phyloP scores from a whole-genome alignment of 352 stramenopile species.

The Pythium sp. region DNA sequence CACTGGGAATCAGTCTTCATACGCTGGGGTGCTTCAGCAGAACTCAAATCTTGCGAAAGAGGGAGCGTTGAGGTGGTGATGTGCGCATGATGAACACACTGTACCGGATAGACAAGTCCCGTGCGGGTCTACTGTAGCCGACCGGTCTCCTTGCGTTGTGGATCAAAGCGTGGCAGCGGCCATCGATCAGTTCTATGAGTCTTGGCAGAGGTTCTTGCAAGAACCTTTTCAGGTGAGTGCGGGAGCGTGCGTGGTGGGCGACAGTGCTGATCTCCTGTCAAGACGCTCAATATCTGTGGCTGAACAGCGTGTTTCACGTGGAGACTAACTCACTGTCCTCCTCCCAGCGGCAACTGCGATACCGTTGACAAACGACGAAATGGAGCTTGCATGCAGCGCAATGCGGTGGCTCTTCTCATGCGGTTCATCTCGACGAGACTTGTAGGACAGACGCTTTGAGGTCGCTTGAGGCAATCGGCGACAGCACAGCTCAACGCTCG shows the following conservation, averaged over 20 bases:
- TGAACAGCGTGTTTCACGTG: neutral
- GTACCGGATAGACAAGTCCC: neutral
- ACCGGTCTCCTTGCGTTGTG: neutral
- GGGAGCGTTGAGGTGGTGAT: neutral
- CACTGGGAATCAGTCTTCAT: neutral
- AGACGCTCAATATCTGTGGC: neutral
- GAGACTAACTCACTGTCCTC: neutral
- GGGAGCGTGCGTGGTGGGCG: neutral
- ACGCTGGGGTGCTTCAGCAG: neutral
- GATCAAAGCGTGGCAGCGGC: neutral
- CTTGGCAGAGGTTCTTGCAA: neutral
- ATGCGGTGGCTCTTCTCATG: neutral
- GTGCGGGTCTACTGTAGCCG: neutral
- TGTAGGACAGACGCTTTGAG: neutral
- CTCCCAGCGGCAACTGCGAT: neutral
- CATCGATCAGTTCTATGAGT: neutral
- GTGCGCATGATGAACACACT: neutral
- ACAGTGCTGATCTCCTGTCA: neutral
- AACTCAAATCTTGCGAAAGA: neutral
- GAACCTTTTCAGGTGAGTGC: neutral
- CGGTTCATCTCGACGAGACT: neutral
- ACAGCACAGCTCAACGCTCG: neutral
- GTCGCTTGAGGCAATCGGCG: neutral
- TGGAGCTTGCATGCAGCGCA: neutral
- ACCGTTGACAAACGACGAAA: neutral